Percentiles rank a stretch among this genome's conserved stretches.
Evolutionary conservation across 2,329 filamentous ascomycete genomes (phyloP).

Genomic region (Colletotrichum gloeosporioides): DNA sequence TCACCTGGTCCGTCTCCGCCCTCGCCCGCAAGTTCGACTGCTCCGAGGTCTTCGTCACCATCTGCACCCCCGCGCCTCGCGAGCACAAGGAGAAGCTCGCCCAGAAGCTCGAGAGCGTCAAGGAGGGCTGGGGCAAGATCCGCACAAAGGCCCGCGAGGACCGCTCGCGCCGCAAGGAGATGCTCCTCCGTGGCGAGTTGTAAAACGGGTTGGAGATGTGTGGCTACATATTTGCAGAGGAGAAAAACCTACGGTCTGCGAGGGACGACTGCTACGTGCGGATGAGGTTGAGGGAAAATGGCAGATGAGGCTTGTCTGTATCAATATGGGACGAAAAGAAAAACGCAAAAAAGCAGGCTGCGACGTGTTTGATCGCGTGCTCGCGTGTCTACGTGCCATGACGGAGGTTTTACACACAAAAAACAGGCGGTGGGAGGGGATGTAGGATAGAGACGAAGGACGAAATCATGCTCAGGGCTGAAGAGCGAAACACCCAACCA

Average conservation of each 20-base stretch:
- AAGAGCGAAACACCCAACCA: neutral
- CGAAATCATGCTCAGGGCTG: neutral
- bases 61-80: constrained; percentile 55
- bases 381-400: constrained; percentile 8
- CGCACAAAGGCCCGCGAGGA: constrained; percentile 61
- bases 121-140: constrained; percentile 63
- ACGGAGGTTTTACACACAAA: neutral
- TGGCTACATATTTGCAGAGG: neutral
- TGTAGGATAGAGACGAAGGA: constrained; percentile 16
- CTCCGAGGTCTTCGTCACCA: constrained; percentile 55
- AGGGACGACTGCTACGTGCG: neutral
- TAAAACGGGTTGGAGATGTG: constrained; percentile 30
- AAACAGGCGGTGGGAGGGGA: neutral
- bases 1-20: constrained; percentile 57
- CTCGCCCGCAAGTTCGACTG: constrained; percentile 56
- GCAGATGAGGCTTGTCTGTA: neutral
- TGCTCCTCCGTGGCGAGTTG: constrained; percentile 58
- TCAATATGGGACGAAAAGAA: neutral
- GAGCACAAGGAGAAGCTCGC: constrained; percentile 53
- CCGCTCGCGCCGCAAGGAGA: constrained; percentile 54
- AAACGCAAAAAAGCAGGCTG: neutral
- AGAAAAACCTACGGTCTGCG: neutral
- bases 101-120: constrained; percentile 51
- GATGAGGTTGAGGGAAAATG: neutral
- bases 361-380: neutral